These are phyloP conservation scores for Globisporangium ultimum DNA, from an alignment of 352 stramenopile genomes.

Conservation along the genomic window DNA sequence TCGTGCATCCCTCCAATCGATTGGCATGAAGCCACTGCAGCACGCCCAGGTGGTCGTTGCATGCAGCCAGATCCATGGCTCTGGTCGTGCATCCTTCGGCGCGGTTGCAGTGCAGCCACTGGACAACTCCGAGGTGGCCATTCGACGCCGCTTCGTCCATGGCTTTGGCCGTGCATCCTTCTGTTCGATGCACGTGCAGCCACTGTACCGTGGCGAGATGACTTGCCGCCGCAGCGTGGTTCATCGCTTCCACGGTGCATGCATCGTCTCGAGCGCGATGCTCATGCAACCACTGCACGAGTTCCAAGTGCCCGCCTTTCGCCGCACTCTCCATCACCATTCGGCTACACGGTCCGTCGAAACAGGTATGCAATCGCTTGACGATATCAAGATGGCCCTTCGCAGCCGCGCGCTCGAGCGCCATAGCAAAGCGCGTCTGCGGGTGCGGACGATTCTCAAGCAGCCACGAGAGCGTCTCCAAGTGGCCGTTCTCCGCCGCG, in stretches of 20 bases:
- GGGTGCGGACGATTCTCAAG: not conserved
- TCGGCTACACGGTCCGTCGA: not conserved
- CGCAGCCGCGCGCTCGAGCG: not conserved
- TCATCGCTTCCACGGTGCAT: constrained; percentile 18
- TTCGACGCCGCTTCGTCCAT: constrained; percentile 38
- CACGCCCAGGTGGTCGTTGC: constrained; percentile 24
- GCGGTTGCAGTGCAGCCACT: constrained; percentile 27
- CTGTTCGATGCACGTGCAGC: constrained; percentile 19
- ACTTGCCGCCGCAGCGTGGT: constrained; percentile 23
- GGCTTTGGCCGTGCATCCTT: constrained; percentile 33
- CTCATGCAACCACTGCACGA: not conserved
- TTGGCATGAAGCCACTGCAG: constrained; percentile 22
- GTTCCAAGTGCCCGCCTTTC: not conserved
- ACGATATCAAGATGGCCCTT: not conserved
- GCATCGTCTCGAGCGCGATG: not conserved
- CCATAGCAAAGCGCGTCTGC: not conserved
- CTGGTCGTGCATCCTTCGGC: constrained; percentile 25
- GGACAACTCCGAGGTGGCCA: constrained; percentile 26
- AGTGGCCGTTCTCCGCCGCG: not conserved
- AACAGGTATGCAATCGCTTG: not conserved
- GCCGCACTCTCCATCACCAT: not conserved
- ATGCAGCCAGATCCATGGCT: constrained; percentile 29
- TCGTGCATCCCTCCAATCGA: constrained; percentile 14
- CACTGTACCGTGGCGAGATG: constrained; percentile 29
- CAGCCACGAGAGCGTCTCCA: not conserved